Conservation (phyloP, 148 eudicot species). For the Vaccinium myrtillus region DNA sequence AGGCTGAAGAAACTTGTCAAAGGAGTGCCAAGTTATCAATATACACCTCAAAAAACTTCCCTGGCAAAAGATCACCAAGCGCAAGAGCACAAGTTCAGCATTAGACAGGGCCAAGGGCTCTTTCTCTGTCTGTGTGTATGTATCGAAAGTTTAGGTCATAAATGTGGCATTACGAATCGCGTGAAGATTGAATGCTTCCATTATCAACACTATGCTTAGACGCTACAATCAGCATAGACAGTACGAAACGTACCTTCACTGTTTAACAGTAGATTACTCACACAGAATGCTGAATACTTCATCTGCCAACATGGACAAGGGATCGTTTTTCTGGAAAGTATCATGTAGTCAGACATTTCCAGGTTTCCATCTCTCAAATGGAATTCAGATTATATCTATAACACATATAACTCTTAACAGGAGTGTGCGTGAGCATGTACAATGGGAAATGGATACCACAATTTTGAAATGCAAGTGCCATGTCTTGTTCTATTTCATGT, state of each 20-base stretch:
- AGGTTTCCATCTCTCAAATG: not conserved
- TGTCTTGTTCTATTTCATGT: not conserved
- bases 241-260: conserved; percentile 37
- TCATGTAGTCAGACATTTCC: conserved; percentile 11
- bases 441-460: not conserved
- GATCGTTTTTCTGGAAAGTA: conserved; percentile 41
- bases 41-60: not conserved
- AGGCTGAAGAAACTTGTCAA: not conserved
- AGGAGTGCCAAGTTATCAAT: not conserved
- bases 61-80: not conserved
- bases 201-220: not conserved
- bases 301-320: conserved; percentile 32
- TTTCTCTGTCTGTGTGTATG: not conserved
- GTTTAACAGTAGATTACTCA: conserved; percentile 19
- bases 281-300: conserved; percentile 38
- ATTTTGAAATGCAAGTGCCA: conserved; percentile 9
- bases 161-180: not conserved
- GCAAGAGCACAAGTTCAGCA: not conserved
- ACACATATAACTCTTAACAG: not conserved
- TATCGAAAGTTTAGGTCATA: not conserved
- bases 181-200: not conserved
- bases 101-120: not conserved
- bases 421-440: not conserved
- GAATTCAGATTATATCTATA: not conserved
- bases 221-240: not conserved